Conservation (phyloP, 441 rosid species). For the Omphalea diandra region DNA sequence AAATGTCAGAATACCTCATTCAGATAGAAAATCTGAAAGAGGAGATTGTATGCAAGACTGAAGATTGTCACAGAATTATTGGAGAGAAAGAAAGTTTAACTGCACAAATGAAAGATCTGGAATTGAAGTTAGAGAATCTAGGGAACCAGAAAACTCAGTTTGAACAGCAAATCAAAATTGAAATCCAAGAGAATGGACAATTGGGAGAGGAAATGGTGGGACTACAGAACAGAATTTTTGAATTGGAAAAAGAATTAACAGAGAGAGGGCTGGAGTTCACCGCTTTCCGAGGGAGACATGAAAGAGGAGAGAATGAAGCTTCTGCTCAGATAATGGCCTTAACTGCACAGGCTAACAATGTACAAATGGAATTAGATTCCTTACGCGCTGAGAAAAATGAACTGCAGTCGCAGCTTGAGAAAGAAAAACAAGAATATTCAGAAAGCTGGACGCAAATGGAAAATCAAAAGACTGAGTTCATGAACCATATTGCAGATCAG, state of each 20-base stretch:
- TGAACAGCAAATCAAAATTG: constrained; percentile 44
- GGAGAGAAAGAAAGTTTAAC: constrained; percentile 54
- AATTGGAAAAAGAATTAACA: constrained; percentile 30
- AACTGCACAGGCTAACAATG: constrained; percentile 32
- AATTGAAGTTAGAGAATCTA: constrained; percentile 44
- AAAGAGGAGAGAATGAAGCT: constrained; percentile 37
- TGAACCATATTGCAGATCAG: constrained; percentile 49
- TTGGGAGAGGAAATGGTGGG: constrained; percentile 39
- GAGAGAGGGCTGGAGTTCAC: constrained; percentile 42
- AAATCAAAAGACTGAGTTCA: constrained; percentile 35
- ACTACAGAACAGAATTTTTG: constrained; percentile 30
- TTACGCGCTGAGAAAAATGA: constrained; percentile 40
- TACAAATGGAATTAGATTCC: constrained; percentile 50
- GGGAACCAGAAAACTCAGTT: constrained; percentile 45
- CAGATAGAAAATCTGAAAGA: constrained; percentile 53
- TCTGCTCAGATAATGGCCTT: constrained; percentile 40
- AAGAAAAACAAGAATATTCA: constrained; percentile 46
- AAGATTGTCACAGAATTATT: constrained; percentile 38
- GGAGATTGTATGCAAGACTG: constrained; percentile 38
- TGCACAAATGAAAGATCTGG: constrained; percentile 39
- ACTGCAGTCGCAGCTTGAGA: constrained; percentile 47
- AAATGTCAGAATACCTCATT: constrained; percentile 45
- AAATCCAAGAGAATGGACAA: constrained; percentile 35
- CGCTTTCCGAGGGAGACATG: constrained; percentile 38
- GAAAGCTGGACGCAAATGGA: constrained; percentile 35